Base-by-base conservation (phyloP, 495 filamentous ascomycete species). In the Neurospora pannonica region DNA sequence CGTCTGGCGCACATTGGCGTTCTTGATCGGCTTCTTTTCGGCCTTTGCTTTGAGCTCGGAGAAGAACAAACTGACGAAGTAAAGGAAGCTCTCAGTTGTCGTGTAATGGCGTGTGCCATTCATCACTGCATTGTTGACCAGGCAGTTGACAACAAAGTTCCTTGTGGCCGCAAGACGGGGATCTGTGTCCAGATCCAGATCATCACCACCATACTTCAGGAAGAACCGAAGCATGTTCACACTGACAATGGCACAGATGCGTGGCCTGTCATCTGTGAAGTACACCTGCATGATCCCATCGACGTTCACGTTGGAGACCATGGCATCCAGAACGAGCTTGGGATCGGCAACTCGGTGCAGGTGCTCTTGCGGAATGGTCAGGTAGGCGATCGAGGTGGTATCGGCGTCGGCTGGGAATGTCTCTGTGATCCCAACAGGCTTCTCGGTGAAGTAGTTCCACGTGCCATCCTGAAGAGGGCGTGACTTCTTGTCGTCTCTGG, bases 351-450 rank as follows among this genome's bases (percentile, higher is more conserved):
- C 31, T 6, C 36, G 9, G 2, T 31, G 7, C 0, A 74, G 72
- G 24, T 77, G 70, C 13, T 60, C 34, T 34, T 40, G 3, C 2
- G 75, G 74, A n/a, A 79, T 11, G 24, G 75, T 77, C n/a, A 77
- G 36, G 48, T 79, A 79, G n/a, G 78, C 78, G 24, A 71, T 74
- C 1, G 75, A 77, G 24, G 78, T 79, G 9, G 78, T 79, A 36
- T 79, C 77, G 17, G 71, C 72, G 46, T 79, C 75, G 4, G 62
- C 43, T 28, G 78, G 77, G 54, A 75, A 76, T 4, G 75, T 42
- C 48, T 62, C 70, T 1, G 76, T 71, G 36, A 71, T 73, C 2
- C 69, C 38, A 15, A 75, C 40, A 7, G 77, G 77, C 24, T 74
- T 38, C 11, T 71, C 72, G 38, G 43, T 73, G 43, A 78, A 74